Evolutionary conservation across 768 basidiomycete species (phyloP), one percentile per base, ranked within the genome.

Genomic region (Agrocybe praecox): DNA sequence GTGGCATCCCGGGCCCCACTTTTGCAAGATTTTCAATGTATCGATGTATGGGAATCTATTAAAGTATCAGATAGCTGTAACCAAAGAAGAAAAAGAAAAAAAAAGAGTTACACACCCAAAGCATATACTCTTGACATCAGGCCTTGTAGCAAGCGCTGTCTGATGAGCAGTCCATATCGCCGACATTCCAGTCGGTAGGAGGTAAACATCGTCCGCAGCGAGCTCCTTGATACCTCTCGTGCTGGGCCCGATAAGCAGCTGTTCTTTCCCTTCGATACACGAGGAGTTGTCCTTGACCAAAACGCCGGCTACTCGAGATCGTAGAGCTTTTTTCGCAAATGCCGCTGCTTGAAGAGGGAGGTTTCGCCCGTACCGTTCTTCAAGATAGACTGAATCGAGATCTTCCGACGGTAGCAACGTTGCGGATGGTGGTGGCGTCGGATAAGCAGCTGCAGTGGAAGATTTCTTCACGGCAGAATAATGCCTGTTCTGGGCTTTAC

Each of bases 341-440:
- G n/a, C n/a, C n/a, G n/a, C n/a, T n/a, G n/a, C n/a, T n/a, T n/a
- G n/a, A 1, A 89, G 67, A 14, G 94, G 91, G 18, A 96, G 74
- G 67, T 96, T 98, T 6, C 96, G 85, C 0, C 94, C 96, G 62
- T 97, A 98, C 14, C 96, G 87, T 72, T 98, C 95, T 71, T 98
- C 96, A 22, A 98, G 79, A 71, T 96, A 98, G 6, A 80, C 78
- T 1, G 76, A 72, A 51, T 90, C 94, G 18, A 75, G 68, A 49
- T 77, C 80, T 49, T 92, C 71, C 10, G 72, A 69, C 33, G 93
- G 90, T 3, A 59, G 56, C 44, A 44, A n/a, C 17, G 48, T 15
- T 47, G 52, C 8, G 50, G 57, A 47, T 34, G 19, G 36, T 48
- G 17, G 12, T 45, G 57, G 36, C 55, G 29, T 21, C 61, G 46